phyloP scores from a whole-genome alignment of 2,329 filamentous ascomycete genomes.

The Sporothrix euskadiensis region DNA sequence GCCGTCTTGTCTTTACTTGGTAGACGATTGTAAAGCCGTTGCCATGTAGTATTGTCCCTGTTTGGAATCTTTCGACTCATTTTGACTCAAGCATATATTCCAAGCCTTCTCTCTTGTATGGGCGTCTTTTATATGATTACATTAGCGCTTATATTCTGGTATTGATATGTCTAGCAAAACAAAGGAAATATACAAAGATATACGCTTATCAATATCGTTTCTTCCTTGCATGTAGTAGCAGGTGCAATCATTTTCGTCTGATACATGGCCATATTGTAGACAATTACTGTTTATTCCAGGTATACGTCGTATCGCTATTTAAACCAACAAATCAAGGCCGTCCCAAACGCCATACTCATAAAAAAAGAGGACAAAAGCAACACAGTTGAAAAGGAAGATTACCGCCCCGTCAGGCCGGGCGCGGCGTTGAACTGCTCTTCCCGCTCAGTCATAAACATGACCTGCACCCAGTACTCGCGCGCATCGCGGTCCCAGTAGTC shows the following conservation, averaged over 20 bases:
- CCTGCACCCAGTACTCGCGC: slow-evolving; percentile 96
- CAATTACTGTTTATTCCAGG: neutral
- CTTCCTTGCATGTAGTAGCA: neutral
- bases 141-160: too few relatives aligned
- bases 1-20: neutral
- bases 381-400: neutral
- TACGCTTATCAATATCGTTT: too few relatives aligned
- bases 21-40: neutral
- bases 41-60: neutral
- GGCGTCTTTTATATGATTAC: too few relatives aligned
- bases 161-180: neutral
- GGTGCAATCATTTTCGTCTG: neutral
- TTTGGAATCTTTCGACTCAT: neutral
- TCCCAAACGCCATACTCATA: slow-evolving; percentile 3
- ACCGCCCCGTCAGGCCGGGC: slow-evolving; percentile 49
- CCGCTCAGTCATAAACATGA: slow-evolving; percentile 97
- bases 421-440: slow-evolving; percentile 81
- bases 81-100: neutral
- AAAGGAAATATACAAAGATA: neutral
- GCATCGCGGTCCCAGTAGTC: slow-evolving; percentile 93
- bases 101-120: too few relatives aligned
- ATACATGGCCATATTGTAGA: neutral
- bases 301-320: slow-evolving; percentile 8
- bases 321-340: neutral
- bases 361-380: neutral